These are phyloP conservation scores for Asparagopsis taxiformis DNA, from an alignment of 31 red algal genomes.

Conservation along the genomic window DNA sequence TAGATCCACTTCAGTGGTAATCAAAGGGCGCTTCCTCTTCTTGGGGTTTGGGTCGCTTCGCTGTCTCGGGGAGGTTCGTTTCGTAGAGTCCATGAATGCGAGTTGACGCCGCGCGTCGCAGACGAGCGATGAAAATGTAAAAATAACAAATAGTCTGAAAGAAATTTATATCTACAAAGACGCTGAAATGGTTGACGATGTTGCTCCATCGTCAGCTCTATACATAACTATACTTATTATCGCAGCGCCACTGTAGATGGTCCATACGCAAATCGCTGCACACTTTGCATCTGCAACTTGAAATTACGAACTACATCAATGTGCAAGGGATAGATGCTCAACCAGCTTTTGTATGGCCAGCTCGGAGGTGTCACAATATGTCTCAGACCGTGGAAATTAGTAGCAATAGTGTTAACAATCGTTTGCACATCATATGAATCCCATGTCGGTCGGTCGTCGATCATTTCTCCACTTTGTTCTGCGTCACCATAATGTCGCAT, in stretches of 20 bases:
- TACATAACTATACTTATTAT: neutral
- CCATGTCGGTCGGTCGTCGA: constrained; percentile 37
- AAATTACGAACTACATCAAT: constrained; percentile 53
- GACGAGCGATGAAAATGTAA: neutral
- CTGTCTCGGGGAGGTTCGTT: no score
- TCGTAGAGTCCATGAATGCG: no score
- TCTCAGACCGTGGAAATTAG: constrained; percentile 63
- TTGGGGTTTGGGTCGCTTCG: no score
- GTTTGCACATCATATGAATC: constrained; percentile 55
- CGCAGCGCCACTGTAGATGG: neutral
- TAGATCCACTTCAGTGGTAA: neutral
- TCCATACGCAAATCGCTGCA: constrained; percentile 16
- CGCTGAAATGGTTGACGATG: neutral
- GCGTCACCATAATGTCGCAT: constrained; percentile 55
- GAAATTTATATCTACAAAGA: neutral
- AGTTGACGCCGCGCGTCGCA: no score
- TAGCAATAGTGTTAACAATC: constrained; percentile 53
- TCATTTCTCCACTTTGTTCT: constrained; percentile 39
- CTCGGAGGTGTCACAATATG: constrained; percentile 44
- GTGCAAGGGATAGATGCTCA: constrained; percentile 60
- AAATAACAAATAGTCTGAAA: no score
- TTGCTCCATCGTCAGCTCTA: neutral
- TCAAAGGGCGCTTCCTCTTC: constrained; percentile 21
- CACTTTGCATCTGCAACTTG: constrained; percentile 15
- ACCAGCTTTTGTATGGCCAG: constrained; percentile 40